These are phyloP conservation scores for Kwoniella botswanensis DNA, from an alignment of 768 basidiomycete genomes.

Conservation along the genomic window DNA sequence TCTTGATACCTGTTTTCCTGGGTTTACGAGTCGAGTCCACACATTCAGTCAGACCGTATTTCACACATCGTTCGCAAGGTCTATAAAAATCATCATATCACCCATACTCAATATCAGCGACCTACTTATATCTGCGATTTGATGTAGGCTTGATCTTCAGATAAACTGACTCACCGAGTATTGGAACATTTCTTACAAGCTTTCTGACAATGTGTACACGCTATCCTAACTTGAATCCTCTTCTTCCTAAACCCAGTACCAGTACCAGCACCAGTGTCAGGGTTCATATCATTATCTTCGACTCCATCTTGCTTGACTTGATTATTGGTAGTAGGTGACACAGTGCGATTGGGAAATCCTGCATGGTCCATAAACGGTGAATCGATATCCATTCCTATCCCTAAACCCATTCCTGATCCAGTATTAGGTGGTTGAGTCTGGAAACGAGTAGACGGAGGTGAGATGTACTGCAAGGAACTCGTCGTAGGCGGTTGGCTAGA, in stretches of 20 bases:
- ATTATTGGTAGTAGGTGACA: background rate
- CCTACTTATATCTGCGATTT: background rate
- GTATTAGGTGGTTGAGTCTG: background rate
- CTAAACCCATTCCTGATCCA: background rate
- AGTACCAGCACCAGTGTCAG: background rate
- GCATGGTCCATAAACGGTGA: too few species aligned
- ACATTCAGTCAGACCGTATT: slow-evolving; percentile 51
- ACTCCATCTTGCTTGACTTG: background rate
- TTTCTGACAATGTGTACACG: slow-evolving; percentile 57
- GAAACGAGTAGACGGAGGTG: background rate
- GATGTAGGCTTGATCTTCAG: background rate
- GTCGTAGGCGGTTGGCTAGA: background rate
- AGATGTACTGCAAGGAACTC: background rate
- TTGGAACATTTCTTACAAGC: slow-evolving; percentile 58
- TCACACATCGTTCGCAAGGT: slow-evolving; percentile 55
- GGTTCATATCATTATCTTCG: background rate
- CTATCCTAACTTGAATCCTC: slow-evolving; percentile 51
- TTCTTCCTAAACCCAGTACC: slow-evolving; percentile 38
- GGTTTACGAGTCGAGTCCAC: slow-evolving; percentile 51
- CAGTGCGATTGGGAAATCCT: too few species aligned
- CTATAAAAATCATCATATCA: slow-evolving; percentile 14
- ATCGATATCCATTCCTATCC: too few species aligned
- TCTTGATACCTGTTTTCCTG: slow-evolving; percentile 53
- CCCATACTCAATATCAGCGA: background rate
- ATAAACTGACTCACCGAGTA: slow-evolving; percentile 38